Conservation (phyloP, 208 protist species). For the Leishmania turanica region DNA sequence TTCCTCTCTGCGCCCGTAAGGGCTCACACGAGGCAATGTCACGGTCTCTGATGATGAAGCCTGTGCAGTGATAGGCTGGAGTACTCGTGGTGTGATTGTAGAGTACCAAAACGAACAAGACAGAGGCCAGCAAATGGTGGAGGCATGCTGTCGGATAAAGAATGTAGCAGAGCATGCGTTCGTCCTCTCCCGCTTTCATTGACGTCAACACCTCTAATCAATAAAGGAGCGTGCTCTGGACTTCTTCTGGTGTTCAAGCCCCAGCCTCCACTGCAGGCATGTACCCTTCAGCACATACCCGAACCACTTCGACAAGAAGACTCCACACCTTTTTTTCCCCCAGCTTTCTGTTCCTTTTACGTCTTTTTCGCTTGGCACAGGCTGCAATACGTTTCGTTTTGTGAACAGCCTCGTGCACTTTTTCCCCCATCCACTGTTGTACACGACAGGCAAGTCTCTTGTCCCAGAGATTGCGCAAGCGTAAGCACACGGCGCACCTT, state of each 20-base stretch:
- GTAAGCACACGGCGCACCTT: not conserved
- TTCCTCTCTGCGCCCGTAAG: not conserved
- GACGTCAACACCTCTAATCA: not conserved
- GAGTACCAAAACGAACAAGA: not conserved
- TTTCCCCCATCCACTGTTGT: conserved; percentile 2
- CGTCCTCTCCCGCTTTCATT: not conserved
- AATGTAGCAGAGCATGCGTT: not conserved
- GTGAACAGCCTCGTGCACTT: not conserved
- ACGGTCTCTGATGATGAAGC: not conserved
- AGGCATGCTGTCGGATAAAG: not conserved
- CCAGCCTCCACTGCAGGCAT: not conserved
- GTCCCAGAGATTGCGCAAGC: not conserved
- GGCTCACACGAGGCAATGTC: not conserved
- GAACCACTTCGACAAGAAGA: not conserved
- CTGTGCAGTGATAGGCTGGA: not conserved
- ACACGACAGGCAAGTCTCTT: not conserved
- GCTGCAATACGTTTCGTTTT: not conserved
- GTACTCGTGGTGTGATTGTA: not conserved
- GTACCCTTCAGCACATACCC: not conserved
- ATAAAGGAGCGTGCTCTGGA: not conserved
- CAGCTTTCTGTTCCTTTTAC: not conserved
- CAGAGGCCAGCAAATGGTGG: not conserved
- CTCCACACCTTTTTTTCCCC: not conserved
- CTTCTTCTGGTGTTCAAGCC: not conserved
- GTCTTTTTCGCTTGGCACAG: not conserved